Base-by-base conservation (phyloP, 1,139 yeast genomes). In the Saccharomyces hybrid region DNA sequence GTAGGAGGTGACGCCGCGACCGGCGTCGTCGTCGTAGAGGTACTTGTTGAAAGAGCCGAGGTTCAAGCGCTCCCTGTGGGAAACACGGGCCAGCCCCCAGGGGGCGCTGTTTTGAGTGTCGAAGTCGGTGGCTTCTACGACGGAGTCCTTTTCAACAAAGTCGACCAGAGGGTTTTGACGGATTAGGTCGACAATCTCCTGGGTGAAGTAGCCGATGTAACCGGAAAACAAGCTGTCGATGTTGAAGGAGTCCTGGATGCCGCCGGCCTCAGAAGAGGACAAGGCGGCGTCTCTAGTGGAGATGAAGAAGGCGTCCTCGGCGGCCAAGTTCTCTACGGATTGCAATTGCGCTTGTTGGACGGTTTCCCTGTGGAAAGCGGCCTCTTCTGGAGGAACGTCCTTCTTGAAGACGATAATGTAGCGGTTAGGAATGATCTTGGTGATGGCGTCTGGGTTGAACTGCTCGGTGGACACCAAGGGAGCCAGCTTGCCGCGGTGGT, bases 41-140 rank as follows among this genome's bases (percentile, higher is more conserved):
- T 91, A 91, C 75, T 88, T 86, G 81, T 87, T 88, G 78, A 86
- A 88, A 53, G 89, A 78, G 59, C 87, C 86, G 61, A 88, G 78
- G 59, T 83, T 81, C 68, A 88, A 78, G 32, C 84, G 80, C 58
- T 86, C 81, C 71, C 96, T 86, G 77, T 90, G 96, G 53, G 96
- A 88, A 57, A 90, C 81, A 77, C 98, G 85, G 50, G 98, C 93
- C 65, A 90, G 80, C 65, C 97, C 97, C 97, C 97, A 89, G 55
- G 96, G 96, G 50, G 96, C 91, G 62, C 89, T 89, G 66, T 82
- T 83, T 75, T 88, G 91, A 58, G 80, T 74, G 54, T 77, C 77
- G 62, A 83, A 81, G 63, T 84, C 86, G 58, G 76, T 73, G 52
- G 91, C 82, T 61, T 78, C 75, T 52, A 89, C 96, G 59, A 80